Percentiles rank a stretch among this genome's conserved stretches.
Conservation (phyloP, 768 basidiomycete species). For the Tubosaeta sp. region DNA sequence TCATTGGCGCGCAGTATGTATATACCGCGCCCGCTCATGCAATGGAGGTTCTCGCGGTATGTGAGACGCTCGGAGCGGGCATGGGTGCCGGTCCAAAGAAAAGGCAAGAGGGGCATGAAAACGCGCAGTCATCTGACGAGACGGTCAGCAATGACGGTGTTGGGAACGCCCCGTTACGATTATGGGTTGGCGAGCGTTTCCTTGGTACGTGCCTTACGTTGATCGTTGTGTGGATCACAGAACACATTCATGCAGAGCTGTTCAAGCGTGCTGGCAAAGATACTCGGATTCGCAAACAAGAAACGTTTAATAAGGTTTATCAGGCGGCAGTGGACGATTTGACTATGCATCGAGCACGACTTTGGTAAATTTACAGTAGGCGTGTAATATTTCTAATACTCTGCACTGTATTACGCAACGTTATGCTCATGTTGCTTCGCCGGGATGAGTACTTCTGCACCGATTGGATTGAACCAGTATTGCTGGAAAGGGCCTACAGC, state of each 20-base stretch:
- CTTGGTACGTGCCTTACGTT: conserved; percentile 40
- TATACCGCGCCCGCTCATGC: conserved; percentile 71
- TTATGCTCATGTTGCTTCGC: too few relatives aligned
- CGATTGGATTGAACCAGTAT: too few relatives aligned
- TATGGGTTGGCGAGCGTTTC: conserved; percentile 72
- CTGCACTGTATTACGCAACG: too few relatives aligned
- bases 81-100: conserved; percentile 44
- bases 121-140: not conserved
- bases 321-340: conserved; percentile 23
- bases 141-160: conserved; percentile 29
- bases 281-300: conserved; percentile 43
- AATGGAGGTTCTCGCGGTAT: conserved; percentile 57
- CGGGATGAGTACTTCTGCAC: too few relatives aligned
- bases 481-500: too few relatives aligned
- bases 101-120: conserved; percentile 5
- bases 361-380: conserved; percentile 11
- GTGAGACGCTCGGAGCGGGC: conserved; percentile 67
- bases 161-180: conserved; percentile 60
- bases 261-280: conserved; percentile 54
- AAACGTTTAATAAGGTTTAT: conserved; percentile 36
- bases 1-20: conserved; percentile 66
- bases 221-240: not conserved
- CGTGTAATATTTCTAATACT: not conserved
- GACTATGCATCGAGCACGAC: conserved; percentile 9
- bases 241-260: conserved; percentile 40